phyloP scores from a whole-genome alignment of 2,329 filamentous ascomycete genomes.

The Beauveria brongniartii region DNA sequence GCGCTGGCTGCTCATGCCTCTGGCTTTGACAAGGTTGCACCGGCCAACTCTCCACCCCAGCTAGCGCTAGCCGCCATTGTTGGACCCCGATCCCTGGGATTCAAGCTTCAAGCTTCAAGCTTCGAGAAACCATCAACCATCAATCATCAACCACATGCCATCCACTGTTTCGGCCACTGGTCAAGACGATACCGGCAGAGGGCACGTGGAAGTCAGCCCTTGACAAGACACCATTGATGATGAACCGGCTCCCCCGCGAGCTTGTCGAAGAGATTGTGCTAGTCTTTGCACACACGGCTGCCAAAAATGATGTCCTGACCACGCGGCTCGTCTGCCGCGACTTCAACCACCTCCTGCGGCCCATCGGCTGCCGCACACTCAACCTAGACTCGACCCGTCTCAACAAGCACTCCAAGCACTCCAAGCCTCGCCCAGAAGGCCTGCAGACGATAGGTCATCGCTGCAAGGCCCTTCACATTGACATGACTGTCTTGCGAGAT shows the following conservation, averaged over 20 bases:
- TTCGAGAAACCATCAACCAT: too few species aligned
- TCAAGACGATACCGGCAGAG: not conserved
- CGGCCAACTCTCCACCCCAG: not conserved
- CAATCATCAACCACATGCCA: not conserved
- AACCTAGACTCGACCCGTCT: constrained; percentile 43
- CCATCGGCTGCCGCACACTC: constrained; percentile 37
- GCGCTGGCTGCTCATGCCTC: too few species aligned
- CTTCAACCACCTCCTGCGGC: constrained; percentile 40
- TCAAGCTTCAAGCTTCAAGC: not conserved
- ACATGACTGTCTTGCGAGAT: constrained; percentile 45
- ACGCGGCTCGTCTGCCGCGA: constrained; percentile 41
- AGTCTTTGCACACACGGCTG: constrained; percentile 30
- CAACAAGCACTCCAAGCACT: constrained; percentile 25
- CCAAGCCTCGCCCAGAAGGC: constrained; percentile 29
- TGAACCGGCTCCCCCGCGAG: constrained; percentile 41
- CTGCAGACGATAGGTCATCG: constrained; percentile 38
- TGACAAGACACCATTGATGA: constrained; percentile 12
- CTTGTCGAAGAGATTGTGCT: constrained; percentile 38
- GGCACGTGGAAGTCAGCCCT: not conserved
- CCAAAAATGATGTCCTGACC: constrained; percentile 37
- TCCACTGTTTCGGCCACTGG: not conserved
- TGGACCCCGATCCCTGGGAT: not conserved
- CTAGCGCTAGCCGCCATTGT: not conserved
- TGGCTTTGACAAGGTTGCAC: not conserved
- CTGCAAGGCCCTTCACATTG: constrained; percentile 42